Evolutionary conservation across 2,329 filamentous ascomycete species (phyloP).

Genomic region (Talaromyces islandicus): DNA sequence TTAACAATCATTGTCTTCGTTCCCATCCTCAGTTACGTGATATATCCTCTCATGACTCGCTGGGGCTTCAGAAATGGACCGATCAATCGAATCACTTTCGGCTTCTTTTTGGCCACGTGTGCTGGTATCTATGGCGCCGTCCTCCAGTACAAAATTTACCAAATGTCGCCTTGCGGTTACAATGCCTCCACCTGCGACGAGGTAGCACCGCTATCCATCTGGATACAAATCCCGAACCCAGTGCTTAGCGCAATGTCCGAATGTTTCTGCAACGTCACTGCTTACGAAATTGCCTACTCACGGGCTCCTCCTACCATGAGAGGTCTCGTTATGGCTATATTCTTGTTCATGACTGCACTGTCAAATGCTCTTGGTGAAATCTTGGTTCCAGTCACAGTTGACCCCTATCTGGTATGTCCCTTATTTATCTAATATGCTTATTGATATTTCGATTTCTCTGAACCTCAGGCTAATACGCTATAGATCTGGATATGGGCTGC

Average conservation of each 20-base stretch:
- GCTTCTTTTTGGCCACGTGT: conserved; percentile 45
- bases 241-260: conserved; percentile 52
- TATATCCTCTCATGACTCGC: conserved; percentile 43
- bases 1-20: conserved; percentile 43
- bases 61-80: conserved; percentile 43
- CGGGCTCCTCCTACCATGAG: conserved; percentile 72
- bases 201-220: conserved; percentile 38
- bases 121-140: conserved; percentile 34
- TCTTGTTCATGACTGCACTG: conserved; percentile 54
- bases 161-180: conserved; percentile 39
- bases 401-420: conserved; percentile 35
- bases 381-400: conserved; percentile 38
- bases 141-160: conserved; percentile 43
- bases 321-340: conserved; percentile 20
- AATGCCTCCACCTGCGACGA: conserved; percentile 32
- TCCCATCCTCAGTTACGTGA: conserved; percentile 43
- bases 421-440: conserved; percentile 29
- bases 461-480: not conserved
- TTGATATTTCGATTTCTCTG: not conserved
- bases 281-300: conserved; percentile 70
- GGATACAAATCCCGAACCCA: conserved; percentile 46
- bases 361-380: conserved; percentile 43
- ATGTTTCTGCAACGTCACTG: conserved; percentile 54
- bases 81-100: conserved; percentile 46
- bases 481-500: conserved; percentile 35